Evolutionary conservation across 371 early-diverging fungal species (phyloP).

Genomic region (Blakeslea trispora): DNA sequence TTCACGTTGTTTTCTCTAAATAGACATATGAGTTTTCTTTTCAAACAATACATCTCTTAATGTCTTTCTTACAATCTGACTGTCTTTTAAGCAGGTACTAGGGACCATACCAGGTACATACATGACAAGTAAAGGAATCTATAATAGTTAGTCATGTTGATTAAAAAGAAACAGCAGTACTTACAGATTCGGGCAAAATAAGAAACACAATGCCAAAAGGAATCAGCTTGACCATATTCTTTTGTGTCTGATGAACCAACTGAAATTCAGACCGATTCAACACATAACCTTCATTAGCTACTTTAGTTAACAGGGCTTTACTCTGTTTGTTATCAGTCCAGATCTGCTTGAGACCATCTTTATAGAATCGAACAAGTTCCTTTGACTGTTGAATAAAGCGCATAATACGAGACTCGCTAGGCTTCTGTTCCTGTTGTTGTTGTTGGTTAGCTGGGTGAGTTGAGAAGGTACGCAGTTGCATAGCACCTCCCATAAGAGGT

Average conservation of each 20-base stretch:
- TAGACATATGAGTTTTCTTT: not conserved
- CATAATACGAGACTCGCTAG: conserved; percentile 19
- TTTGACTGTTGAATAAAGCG: conserved; percentile 44
- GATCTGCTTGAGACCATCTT: conserved; percentile 59
- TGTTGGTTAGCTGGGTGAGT: conserved; percentile 3
- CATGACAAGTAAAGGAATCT: conserved; percentile 63
- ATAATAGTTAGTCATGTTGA: too few relatives aligned
- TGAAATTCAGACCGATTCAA: conserved; percentile 57
- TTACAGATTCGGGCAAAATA: conserved; percentile 62
- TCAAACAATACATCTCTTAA: too few relatives aligned
- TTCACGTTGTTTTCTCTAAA: conserved; percentile 55
- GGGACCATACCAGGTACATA: conserved; percentile 65
- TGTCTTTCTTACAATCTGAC: conserved; percentile 52
- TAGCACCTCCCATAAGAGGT: too few relatives aligned
- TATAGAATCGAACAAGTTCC: conserved; percentile 51
- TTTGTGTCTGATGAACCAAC: conserved; percentile 49
- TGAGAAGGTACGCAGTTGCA: conserved; percentile 10
- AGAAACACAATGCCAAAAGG: conserved; percentile 61
- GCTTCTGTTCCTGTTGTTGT: not conserved
- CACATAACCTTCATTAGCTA: conserved; percentile 42
- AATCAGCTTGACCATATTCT: conserved; percentile 58
- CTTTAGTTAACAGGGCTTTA: conserved; percentile 33
- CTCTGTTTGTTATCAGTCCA: conserved; percentile 58
- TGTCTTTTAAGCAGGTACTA: conserved; percentile 59
- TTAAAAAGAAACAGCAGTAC: too few relatives aligned